Percentiles rank a stretch among this genome's conserved stretches.
Evolutionary conservation across 2,329 filamentous ascomycete genomes (phyloP).

Genomic region (Colletotrichum sp.): DNA sequence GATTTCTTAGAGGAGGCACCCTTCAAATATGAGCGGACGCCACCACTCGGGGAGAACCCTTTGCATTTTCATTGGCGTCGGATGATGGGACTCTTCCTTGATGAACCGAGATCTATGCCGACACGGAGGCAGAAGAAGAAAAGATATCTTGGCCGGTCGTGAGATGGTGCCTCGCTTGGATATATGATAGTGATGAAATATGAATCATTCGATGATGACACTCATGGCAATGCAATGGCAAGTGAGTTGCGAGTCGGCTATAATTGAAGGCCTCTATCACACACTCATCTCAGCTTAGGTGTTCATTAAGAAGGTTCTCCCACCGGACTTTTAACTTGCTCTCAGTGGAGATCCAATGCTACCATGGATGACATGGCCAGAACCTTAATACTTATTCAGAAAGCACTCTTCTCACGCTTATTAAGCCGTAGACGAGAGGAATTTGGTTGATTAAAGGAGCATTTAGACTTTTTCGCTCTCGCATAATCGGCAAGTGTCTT

Average conservation of each 20-base stretch:
- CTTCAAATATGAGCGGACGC: background rate
- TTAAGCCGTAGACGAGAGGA: background rate
- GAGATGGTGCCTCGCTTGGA: background rate
- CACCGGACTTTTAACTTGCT: background rate
- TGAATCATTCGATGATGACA: background rate
- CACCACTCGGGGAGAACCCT: background rate
- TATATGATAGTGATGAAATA: background rate
- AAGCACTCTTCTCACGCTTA: background rate
- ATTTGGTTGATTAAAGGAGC: background rate
- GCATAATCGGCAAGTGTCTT: background rate
- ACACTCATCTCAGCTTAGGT: background rate
- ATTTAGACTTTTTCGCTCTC: background rate
- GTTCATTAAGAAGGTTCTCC: background rate
- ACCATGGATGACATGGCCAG: background rate
- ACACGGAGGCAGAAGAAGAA: background rate
- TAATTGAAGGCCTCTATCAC: background rate
- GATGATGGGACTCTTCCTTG: background rate
- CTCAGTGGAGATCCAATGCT: background rate
- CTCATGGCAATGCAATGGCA: background rate
- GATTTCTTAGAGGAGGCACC: slow-evolving; percentile 9
- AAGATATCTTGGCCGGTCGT: background rate
- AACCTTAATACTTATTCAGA: background rate
- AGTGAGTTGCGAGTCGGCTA: background rate
- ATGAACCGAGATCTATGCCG: background rate
- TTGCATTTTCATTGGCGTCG: slow-evolving; percentile 8